These are phyloP conservation scores for Fusarium algeriense DNA, from an alignment of 2,329 filamentous ascomycete genomes.

Conservation along the genomic window DNA sequence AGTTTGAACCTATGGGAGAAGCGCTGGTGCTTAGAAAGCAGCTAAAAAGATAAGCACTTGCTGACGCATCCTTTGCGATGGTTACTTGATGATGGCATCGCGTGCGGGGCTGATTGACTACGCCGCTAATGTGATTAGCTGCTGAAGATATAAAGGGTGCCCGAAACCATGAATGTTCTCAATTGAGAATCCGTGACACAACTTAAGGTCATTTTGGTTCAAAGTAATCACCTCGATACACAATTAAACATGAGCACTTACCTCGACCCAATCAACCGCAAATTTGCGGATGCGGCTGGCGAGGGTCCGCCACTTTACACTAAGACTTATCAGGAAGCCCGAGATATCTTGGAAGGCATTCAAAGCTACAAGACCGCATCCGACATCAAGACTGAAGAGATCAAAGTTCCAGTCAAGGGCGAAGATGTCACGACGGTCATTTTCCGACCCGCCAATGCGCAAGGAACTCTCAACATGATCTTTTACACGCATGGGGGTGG, in stretches of 20 bases:
- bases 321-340: slow-evolving; percentile 26
- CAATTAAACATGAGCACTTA: slow-evolving; percentile 12
- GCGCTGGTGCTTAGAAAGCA: background rate
- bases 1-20: background rate
- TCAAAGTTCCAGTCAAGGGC: slow-evolving; percentile 9
- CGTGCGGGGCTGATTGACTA: background rate
- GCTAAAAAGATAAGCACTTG: slow-evolving; percentile 4
- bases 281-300: slow-evolving; percentile 17
- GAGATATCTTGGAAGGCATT: slow-evolving; percentile 22
- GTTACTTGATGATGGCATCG: background rate
- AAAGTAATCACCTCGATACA: too few relatives aligned
- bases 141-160: background rate
- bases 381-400: slow-evolving; percentile 5
- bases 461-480: slow-evolving; percentile 26
- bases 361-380: slow-evolving; percentile 16
- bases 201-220: too few relatives aligned
- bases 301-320: slow-evolving; percentile 23
- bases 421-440: slow-evolving; percentile 2
- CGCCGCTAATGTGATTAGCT: background rate
- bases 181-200: too few relatives aligned
- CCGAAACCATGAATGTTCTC: too few relatives aligned
- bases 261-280: slow-evolving; percentile 20
- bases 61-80: slow-evolving; percentile 14
- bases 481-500: slow-evolving; percentile 32
- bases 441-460: slow-evolving; percentile 2